Conservation (phyloP, 2,329 filamentous ascomycete species). For the Fusarium fracticaudum region DNA sequence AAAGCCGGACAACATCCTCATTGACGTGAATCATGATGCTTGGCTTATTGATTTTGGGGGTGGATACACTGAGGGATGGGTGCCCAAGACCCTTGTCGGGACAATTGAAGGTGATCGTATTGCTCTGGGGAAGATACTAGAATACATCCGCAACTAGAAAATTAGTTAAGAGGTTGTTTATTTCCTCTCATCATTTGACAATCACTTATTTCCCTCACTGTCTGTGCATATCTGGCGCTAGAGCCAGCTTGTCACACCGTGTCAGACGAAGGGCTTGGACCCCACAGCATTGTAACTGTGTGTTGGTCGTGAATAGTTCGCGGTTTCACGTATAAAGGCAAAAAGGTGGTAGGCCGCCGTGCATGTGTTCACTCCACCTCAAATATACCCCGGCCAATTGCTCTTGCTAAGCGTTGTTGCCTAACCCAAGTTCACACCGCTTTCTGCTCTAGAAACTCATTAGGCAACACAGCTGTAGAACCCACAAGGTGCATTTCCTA, state of each 20-base stretch:
- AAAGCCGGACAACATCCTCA: background rate
- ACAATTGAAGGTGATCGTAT: background rate
- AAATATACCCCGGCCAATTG: background rate
- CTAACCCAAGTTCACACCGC: background rate
- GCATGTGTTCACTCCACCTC: background rate
- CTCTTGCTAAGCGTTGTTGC: background rate
- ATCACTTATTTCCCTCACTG: background rate
- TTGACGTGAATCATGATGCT: background rate
- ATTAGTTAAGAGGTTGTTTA: fast-evolving
- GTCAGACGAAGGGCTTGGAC: background rate
- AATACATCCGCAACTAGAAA: background rate
- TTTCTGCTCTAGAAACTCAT: background rate
- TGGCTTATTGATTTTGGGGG: constrained; percentile 8
- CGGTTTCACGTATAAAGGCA: background rate
- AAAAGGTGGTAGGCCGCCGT: background rate
- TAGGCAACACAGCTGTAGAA: background rate
- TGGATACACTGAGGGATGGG: background rate
- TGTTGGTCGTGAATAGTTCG: background rate
- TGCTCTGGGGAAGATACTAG: background rate
- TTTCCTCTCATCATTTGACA: fast-evolving
- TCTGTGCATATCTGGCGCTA: too few relatives aligned
- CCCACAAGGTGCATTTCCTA: too few relatives aligned
- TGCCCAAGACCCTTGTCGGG: background rate
- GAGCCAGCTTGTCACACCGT: background rate
- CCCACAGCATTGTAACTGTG: background rate